Conservation (phyloP, 768 basidiomycete genomes). For the Mycena haematopus region DNA sequence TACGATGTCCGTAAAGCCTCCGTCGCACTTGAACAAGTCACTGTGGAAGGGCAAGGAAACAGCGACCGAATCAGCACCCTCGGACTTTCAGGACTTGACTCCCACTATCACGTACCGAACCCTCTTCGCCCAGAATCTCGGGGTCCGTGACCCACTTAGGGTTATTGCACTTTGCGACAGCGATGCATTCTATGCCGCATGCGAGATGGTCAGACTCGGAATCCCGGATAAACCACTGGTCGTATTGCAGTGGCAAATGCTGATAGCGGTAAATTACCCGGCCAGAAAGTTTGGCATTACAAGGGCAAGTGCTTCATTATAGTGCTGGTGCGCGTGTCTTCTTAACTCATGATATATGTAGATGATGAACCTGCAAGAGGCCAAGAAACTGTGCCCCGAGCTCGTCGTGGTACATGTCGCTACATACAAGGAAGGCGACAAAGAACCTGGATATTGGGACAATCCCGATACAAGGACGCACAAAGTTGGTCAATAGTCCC, state of each 20-base stretch:
- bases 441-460: conserved; percentile 91
- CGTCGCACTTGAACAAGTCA: conserved; percentile 15
- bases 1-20: conserved; percentile 6
- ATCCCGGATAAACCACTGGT: conserved; percentile 73
- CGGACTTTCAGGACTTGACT: conserved; percentile 64
- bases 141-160: conserved; percentile 77
- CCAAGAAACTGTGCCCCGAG: conserved; percentile 85
- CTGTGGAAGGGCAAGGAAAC: conserved; percentile 68
- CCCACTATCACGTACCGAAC: conserved; percentile 83
- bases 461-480: conserved; percentile 88
- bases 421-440: conserved; percentile 89
- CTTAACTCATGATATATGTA: background rate
- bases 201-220: conserved; percentile 83
- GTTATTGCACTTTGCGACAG: conserved; percentile 91
- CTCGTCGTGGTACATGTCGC: conserved; percentile 91
- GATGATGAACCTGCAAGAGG: conserved; percentile 83
- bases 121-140: conserved; percentile 68
- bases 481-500: conserved; percentile 63
- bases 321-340: background rate
- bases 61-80: conserved; percentile 38
- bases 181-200: conserved; percentile 85
- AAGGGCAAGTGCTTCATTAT: conserved; percentile 41
- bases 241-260: conserved; percentile 84
- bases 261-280: conserved; percentile 97
- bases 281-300: conserved; percentile 93